Evolutionary conservation across 176 grass and related monocot genomes (phyloP), one percentile per base, ranked within the genome.

Genomic region (Olyra latifolia): DNA sequence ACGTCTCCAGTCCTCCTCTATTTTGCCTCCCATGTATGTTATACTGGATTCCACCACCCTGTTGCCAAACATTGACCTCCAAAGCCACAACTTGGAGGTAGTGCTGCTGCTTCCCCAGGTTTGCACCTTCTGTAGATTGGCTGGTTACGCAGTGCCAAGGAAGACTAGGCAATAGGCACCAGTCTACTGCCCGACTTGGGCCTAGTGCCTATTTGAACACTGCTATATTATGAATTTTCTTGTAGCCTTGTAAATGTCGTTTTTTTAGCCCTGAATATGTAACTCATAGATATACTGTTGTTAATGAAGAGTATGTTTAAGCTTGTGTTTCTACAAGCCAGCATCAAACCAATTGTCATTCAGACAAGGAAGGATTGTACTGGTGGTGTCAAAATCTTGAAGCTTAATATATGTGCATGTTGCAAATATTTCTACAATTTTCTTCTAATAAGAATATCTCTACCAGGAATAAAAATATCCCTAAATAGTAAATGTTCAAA

Each of bases 401-500:
- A 38, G 47, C 47, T 38, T 38, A 16, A 27, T 48, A 45, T 35
- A 35, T 25, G 48, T 27, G n/a, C n/a, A 79, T 66, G 76, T 53
- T 53, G 32, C 66, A 66, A 42, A 23, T 75, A 55, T 52, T 50
- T 72, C 46, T 72, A 72, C 69, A 72, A 52, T 0, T 35, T 35
- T 35, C 32, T 3, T 35, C 32, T 35, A 4, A 35, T 35, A 35
- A 35, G 32, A 35, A 35, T 35, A 4, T 35, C 5, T 35, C 32
- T 35, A 35, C 32, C 32, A 35, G 32, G 32, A 35, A 35, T 4
- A 35, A 52, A 72, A 52, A 72, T n/a, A 12, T 32, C 20, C 32
- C 16, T 20, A 19, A 52, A 72, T 69, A 1, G 15, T 49, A 28
- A 49, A 20, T 49, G 14, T 17, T 71, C 8, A 71, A 48, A 71